Conservation (phyloP, 441 rosid genomes). For the Metrosideros polymorpha region DNA sequence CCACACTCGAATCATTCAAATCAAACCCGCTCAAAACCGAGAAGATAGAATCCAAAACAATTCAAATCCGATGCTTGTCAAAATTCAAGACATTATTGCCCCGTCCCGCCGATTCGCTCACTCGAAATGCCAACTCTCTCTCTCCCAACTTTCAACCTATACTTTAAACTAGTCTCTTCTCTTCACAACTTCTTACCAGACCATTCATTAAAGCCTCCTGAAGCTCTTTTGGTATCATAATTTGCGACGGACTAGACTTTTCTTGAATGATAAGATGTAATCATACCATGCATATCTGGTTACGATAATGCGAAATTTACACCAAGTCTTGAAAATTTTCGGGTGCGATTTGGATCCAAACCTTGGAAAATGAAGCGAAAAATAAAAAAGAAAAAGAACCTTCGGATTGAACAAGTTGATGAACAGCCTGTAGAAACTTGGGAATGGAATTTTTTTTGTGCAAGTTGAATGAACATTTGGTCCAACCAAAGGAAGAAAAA, state of each 20-base stretch:
- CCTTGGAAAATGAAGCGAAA: not conserved
- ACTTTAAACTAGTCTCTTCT: not conserved
- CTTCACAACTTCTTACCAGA: not conserved
- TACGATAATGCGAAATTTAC: not conserved
- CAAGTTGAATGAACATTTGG: not conserved
- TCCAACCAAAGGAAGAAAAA: not conserved
- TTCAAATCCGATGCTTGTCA: not conserved
- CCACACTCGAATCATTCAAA: not conserved
- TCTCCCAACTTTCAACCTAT: not conserved
- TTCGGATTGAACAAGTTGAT: not conserved
- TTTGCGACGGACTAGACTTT: not conserved
- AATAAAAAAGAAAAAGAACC: not conserved
- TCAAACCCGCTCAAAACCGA: not conserved
- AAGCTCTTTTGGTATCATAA: not conserved
- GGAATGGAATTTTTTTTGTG: not conserved
- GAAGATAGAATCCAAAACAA: not conserved
- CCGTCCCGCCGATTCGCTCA: not conserved
- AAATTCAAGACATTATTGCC: not conserved
- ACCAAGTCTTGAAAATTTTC: not conserved
- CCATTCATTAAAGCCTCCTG: not conserved
- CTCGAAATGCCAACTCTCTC: not conserved
- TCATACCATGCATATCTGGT: not conserved
- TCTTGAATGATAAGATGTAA: not conserved
- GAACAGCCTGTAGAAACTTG: not conserved
- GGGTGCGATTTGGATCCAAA: not conserved